phyloP scores from a whole-genome alignment of 179 eudicot genomes.

The Spinacia oleracea region DNA sequence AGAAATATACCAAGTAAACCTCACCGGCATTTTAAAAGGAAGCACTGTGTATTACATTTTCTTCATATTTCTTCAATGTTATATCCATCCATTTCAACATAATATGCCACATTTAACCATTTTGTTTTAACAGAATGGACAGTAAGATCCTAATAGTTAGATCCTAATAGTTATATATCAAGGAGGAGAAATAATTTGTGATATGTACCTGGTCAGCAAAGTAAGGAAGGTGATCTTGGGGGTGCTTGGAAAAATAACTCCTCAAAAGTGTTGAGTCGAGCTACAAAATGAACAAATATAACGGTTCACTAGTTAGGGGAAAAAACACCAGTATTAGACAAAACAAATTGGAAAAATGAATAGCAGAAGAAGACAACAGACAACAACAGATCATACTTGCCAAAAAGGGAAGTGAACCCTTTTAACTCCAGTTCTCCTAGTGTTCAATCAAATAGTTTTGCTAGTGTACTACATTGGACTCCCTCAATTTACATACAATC shows the following conservation, averaged over 20 bases:
- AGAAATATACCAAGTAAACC: neutral
- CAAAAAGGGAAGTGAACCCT: too few relatives aligned
- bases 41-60: neutral
- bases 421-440: too few relatives aligned
- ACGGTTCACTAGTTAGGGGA: neutral
- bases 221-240: conserved; percentile 39
- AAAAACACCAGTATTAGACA: neutral
- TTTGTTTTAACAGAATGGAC: too few relatives aligned
- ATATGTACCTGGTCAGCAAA: conserved; percentile 35
- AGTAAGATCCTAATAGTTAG: too few relatives aligned
- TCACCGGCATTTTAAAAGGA: neutral
- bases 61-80: neutral
- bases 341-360: neutral
- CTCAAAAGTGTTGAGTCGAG: conserved; percentile 36
- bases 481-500: too few relatives aligned
- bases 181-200: too few relatives aligned
- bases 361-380: neutral
- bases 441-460: too few relatives aligned
- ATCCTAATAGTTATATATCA: too few relatives aligned
- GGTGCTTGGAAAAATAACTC: conserved; percentile 34
- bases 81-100: too few relatives aligned
- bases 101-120: too few relatives aligned
- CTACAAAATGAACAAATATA: conserved; percentile 15
- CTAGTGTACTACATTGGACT: too few relatives aligned
- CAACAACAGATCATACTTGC: neutral